Conservation (phyloP, 768 basidiomycete species). For the Lactarius evosmus region DNA sequence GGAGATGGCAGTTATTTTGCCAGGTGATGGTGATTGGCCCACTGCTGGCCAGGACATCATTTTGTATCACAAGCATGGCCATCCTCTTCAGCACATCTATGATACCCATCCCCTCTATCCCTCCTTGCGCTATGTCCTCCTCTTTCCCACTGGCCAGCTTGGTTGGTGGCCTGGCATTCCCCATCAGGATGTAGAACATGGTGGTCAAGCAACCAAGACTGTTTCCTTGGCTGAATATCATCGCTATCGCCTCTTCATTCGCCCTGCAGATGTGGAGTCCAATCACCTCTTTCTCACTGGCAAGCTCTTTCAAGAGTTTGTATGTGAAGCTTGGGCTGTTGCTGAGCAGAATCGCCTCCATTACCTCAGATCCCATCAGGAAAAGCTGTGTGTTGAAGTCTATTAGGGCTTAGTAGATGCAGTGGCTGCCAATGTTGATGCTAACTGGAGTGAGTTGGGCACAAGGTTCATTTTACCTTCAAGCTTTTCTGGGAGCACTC, state of each 20-base stretch:
- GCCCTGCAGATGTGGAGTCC: not conserved
- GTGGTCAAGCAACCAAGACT: not conserved
- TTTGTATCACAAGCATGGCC: not conserved
- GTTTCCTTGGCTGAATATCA: not conserved
- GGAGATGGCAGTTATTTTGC: not conserved
- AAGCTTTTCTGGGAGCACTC: no score
- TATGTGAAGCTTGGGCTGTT: not conserved
- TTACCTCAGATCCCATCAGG: not conserved
- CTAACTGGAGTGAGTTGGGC: not conserved
- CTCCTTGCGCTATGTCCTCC: slow-evolving; percentile 2
- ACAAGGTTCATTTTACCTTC: not conserved
- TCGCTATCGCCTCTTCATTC: not conserved
- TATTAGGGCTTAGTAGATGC: not conserved
- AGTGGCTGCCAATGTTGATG: not conserved
- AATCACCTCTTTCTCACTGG: not conserved
- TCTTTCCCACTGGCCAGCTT: slow-evolving; percentile 12
- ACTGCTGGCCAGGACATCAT: not conserved
- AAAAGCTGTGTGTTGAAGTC: not conserved
- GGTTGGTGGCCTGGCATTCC: not conserved
- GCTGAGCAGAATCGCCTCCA: not conserved
- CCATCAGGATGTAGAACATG: not conserved
- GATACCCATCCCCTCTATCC: not conserved
- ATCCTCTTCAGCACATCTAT: not conserved
- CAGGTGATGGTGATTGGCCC: not conserved
- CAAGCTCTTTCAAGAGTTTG: slow-evolving; percentile 3